These are phyloP conservation scores for Fusarium hainanense DNA, from an alignment of 2,329 filamentous ascomycete species.

Conservation along the genomic window DNA sequence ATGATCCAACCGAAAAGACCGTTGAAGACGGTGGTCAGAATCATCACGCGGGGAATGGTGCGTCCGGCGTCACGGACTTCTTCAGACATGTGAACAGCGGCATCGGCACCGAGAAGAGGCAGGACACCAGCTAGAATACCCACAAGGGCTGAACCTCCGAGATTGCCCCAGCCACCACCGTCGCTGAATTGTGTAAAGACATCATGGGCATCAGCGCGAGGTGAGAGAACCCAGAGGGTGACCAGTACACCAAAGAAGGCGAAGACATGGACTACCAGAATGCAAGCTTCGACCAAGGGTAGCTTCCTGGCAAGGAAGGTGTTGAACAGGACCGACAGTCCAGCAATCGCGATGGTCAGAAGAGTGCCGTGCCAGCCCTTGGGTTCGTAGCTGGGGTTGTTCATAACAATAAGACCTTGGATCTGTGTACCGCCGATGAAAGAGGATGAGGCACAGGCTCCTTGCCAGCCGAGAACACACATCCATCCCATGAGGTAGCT, in stretches of 20 bases:
- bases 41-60: constrained; percentile 36
- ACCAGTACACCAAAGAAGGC: constrained; percentile 39
- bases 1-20: constrained; percentile 42
- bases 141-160: constrained; percentile 35
- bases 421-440: constrained; percentile 59
- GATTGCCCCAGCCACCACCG: constrained; percentile 34
- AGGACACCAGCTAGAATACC: constrained; percentile 37
- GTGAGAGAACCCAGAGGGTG: constrained; percentile 40
- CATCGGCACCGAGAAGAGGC: constrained; percentile 37
- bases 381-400: constrained; percentile 25
- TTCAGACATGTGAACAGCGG: constrained; percentile 41
- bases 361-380: constrained; percentile 40
- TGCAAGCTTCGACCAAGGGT: constrained; percentile 21
- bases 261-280: constrained; percentile 39
- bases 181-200: constrained; percentile 40
- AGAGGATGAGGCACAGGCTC: constrained; percentile 53
- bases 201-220: constrained; percentile 19
- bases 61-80: constrained; percentile 37
- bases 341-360: constrained; percentile 26
- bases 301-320: constrained; percentile 34
- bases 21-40: constrained; percentile 36
- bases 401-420: constrained; percentile 56
- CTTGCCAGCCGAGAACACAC: constrained; percentile 59
- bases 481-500: constrained; percentile 64
- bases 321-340: constrained; percentile 34